Conservation (phyloP, 2,329 filamentous ascomycete species). For the Trichophyton schoenleinii region DNA sequence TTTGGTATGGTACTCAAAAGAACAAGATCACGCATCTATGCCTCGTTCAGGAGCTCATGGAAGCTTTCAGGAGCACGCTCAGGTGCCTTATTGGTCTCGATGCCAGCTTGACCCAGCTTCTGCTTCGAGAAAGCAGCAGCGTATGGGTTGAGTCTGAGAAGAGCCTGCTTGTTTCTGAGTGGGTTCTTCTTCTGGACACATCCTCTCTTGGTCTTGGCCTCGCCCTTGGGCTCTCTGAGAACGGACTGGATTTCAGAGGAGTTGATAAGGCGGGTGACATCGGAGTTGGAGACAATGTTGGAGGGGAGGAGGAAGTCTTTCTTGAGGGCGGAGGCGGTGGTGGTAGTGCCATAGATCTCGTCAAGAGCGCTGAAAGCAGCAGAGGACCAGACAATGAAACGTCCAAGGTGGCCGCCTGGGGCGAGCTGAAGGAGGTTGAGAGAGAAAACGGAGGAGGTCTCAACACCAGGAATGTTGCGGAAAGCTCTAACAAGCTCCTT, state of each 20-base stretch:
- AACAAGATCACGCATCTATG: conserved; percentile 29
- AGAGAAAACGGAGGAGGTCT: conserved; percentile 85
- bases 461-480: conserved; percentile 98
- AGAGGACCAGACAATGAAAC: conserved; percentile 98
- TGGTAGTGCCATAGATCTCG: conserved; percentile 91
- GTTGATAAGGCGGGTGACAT: conserved; percentile 98
- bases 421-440: conserved; percentile 99
- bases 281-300: conserved; percentile 85
- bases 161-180: conserved; percentile 95
- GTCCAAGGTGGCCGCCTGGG: conserved; percentile 94
- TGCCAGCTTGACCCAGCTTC: conserved; percentile 61
- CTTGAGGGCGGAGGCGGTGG: conserved; percentile 81
- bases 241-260: conserved; percentile 96
- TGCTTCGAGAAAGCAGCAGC: conserved; percentile 80
- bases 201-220: conserved; percentile 75
- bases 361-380: conserved; percentile 93
- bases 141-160: conserved; percentile 98
- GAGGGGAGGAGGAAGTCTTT: conserved; percentile 96
- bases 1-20: conserved; percentile 1
- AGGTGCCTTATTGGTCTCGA: conserved; percentile 48
- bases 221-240: conserved; percentile 80
- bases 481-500: conserved; percentile 87
- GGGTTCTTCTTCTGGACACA: conserved; percentile 99
- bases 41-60: conserved; percentile 39
- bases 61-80: conserved; percentile 42